Base-by-base conservation (phyloP, 345 rosid genomes). In the Iberis pinnata region DNA sequence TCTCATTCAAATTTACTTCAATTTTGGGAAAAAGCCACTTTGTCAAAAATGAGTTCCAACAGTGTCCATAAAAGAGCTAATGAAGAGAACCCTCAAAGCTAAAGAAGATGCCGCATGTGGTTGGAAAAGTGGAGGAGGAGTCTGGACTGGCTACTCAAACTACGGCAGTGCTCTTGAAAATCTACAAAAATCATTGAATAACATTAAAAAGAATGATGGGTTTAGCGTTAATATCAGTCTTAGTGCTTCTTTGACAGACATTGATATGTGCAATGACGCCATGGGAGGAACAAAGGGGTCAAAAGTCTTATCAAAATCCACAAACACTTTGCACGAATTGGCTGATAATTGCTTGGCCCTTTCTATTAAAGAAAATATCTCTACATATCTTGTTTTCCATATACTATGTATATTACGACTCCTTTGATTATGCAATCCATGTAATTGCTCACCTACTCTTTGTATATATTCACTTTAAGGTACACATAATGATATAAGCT, bases 261-360 rank as follows among this genome's bases (percentile, higher is more conserved):
- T 53, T 15, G 68, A 33, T 26, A 60, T 70, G 4, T 73, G 81
- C 45, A 35, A 44, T 10, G 78, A 77, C 13, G 65, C 71, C 1
- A 43, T 52, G 65, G 37, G 29, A 0, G 38, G 44, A 39, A 13
- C 9, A 31, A 40, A 56, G 5, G 12, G 14, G 11, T 48, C 63
- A 5, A 52, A 16, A 1, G 29, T 29, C 14, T 52, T 52, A 1
- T 42, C 55, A 14, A 44, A 53, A 39, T 52, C 65, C 17, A 27
- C 56, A 2, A 49, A 2, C 15, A 38, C 12, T 40, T 59, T 66
- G 50, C 64, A 59, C 6, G 60, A 66, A 46, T 58, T 66, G 71
- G 71, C 65, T 37, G 71, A 66, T 59, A 66, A 64, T 41, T 40
- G 50, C 0, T 56, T 64, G 51, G 56, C 69, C 0, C 56, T 64